phyloP scores from a whole-genome alignment of 1,284 basidiomycete species.

The Rhodotorula sp. region DNA sequence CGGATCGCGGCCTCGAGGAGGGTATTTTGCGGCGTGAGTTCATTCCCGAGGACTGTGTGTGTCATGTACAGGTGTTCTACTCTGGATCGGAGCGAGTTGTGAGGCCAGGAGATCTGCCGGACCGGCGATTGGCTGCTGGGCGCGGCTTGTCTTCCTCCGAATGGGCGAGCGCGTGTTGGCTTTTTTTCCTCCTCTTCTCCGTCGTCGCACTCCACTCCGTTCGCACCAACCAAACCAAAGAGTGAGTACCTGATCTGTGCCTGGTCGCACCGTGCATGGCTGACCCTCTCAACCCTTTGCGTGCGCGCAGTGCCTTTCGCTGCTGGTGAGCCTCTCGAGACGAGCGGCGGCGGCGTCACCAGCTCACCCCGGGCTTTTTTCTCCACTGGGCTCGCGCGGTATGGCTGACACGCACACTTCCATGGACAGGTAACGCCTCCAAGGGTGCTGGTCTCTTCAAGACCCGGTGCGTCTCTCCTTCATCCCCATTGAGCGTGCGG shows the following conservation, averaged over 20 bases:
- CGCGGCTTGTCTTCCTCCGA: not conserved
- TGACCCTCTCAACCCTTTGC: not conserved
- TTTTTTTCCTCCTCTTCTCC: not conserved
- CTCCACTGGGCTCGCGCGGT: not conserved
- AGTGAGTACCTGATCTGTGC: not conserved
- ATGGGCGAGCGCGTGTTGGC: not conserved
- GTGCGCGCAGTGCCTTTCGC: constrained; percentile 54
- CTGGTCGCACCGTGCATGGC: no score
- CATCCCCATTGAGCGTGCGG: no score
- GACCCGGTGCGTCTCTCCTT: constrained; percentile 30
- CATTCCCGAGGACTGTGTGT: not conserved
- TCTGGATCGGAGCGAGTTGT: no score
- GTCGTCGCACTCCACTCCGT: not conserved
- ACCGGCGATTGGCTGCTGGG: not conserved
- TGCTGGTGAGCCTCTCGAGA: constrained; percentile 48
- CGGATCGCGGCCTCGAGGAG: not conserved
- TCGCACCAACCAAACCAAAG: not conserved
- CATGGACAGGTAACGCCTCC: constrained; percentile 67
- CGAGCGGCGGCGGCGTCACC: not conserved
- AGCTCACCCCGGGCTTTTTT: not conserved
- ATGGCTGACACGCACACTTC: not conserved
- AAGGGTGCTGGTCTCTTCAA: constrained; percentile 71
- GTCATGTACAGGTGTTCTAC: not conserved
- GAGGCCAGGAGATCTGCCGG: not conserved
- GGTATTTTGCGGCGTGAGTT: not conserved